Evolutionary conservation across 2,329 filamentous ascomycete genomes (phyloP).

Genomic region (Pseudogymnoascus sp.): DNA sequence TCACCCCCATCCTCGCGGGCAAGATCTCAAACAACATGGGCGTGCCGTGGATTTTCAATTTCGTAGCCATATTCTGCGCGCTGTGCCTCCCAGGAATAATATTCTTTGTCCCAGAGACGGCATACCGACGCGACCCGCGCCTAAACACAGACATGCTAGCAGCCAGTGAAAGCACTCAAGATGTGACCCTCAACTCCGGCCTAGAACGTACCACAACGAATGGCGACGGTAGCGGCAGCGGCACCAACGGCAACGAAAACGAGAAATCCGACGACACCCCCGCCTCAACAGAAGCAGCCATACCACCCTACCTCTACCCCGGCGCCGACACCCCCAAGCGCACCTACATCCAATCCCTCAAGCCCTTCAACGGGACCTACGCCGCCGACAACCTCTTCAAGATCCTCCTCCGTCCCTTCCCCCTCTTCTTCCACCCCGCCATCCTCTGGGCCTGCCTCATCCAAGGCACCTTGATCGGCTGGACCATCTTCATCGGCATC

Average conservation of each 20-base stretch:
- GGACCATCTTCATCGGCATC: slow-evolving; percentile 89
- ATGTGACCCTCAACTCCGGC: background rate
- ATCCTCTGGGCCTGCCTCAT: slow-evolving; percentile 75
- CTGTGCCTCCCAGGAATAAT: slow-evolving; percentile 64
- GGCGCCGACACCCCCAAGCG: slow-evolving; percentile 35
- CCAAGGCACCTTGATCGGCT: slow-evolving; percentile 86
- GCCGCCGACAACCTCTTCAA: slow-evolving; percentile 67
- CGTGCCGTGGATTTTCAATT: slow-evolving; percentile 86
- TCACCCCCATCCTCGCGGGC: slow-evolving; percentile 84
- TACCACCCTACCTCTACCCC: slow-evolving; percentile 7
- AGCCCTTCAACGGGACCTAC: slow-evolving; percentile 75
- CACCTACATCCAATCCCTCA: slow-evolving; percentile 54
- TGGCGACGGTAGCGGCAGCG: background rate
- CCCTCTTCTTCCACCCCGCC: slow-evolving; percentile 75
- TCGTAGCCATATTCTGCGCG: slow-evolving; percentile 77
- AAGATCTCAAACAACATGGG: slow-evolving; percentile 70
- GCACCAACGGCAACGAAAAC: background rate
- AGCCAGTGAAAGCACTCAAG: background rate
- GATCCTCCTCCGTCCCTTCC: slow-evolving; percentile 66
- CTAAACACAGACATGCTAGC: slow-evolving; percentile 63
- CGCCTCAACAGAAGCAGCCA: slow-evolving; percentile 6
- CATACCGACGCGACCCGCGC: slow-evolving; percentile 59
- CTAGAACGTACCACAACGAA: background rate
- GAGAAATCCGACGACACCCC: background rate
- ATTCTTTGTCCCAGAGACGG: slow-evolving; percentile 79